Percentiles rank a stretch among this genome's conserved stretches.
Evolutionary conservation across 371 early-diverging fungal species (phyloP).

Genomic region (Batkoa obscura): DNA sequence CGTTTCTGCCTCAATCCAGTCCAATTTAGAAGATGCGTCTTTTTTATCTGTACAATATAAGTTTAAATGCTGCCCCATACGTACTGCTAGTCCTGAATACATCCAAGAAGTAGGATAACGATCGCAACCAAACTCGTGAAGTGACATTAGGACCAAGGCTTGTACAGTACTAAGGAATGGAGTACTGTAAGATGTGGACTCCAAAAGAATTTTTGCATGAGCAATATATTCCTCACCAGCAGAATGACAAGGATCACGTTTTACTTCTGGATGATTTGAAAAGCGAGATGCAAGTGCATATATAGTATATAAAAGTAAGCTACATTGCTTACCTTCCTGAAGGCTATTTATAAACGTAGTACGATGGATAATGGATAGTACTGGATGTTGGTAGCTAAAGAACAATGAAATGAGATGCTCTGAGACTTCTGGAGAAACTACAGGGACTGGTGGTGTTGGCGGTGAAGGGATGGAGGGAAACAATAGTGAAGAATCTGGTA

Average conservation of each 20-base stretch:
- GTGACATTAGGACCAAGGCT: constrained; percentile 24
- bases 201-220: constrained; percentile 9
- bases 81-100: constrained; percentile 36
- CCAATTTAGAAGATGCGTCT: constrained; percentile 13
- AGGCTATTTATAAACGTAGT: background rate
- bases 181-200: constrained; percentile 25
- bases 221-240: constrained; percentile 20
- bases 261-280: constrained; percentile 15
- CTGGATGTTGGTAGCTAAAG: constrained; percentile 4
- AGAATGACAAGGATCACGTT: constrained; percentile 12
- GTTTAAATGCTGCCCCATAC: constrained; percentile 17
- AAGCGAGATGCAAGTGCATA: constrained; percentile 9
- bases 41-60: constrained; percentile 21
- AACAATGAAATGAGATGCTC: constrained; percentile 5
- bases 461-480: constrained; percentile 6
- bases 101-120: constrained; percentile 38
- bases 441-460: constrained; percentile 3
- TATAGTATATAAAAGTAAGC: background rate
- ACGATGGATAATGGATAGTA: constrained; percentile 1
- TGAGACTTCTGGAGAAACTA: constrained; percentile 2
- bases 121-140: constrained; percentile 39
- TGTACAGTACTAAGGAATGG: constrained; percentile 19
- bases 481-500: background rate
- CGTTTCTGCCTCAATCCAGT: constrained; percentile 7
- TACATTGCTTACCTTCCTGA: constrained; percentile 1